Conservation (phyloP, 768 basidiomycete species). For the Leccinum imitatum region DNA sequence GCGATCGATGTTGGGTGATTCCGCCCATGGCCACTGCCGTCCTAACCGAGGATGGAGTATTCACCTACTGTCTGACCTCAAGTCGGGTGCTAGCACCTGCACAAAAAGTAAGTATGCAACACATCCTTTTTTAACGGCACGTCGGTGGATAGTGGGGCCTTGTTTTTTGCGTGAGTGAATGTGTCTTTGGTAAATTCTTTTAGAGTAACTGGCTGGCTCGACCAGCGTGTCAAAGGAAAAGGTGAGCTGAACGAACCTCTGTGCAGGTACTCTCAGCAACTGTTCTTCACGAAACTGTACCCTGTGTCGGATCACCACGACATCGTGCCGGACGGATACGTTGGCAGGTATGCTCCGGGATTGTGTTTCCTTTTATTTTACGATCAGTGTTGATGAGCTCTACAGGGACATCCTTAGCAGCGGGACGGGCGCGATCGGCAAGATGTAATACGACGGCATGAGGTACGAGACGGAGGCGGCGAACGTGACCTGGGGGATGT, state of each 20-base stretch:
- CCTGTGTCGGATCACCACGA: slow-evolving; percentile 36
- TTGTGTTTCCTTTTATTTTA: not conserved
- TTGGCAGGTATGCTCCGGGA: slow-evolving; percentile 38
- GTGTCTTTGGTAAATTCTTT: not conserved
- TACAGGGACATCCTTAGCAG: slow-evolving; percentile 40
- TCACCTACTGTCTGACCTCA: no score
- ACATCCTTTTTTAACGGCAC: slow-evolving; percentile 41
- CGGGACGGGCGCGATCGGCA: slow-evolving; percentile 34
- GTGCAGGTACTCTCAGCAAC: no score
- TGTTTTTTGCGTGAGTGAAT: slow-evolving; percentile 57
- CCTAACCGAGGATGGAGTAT: no score
- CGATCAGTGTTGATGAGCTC: not conserved
- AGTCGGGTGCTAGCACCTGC: no score
- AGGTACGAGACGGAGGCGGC: slow-evolving; percentile 47
- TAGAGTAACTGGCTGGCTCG: not conserved
- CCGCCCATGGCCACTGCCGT: no score
- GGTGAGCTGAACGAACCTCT: slow-evolving; percentile 13
- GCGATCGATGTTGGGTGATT: no score
- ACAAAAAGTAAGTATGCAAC: no score
- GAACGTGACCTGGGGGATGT: slow-evolving; percentile 49
- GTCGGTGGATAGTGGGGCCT: slow-evolving; percentile 43
- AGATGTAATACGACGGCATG: slow-evolving; percentile 41
- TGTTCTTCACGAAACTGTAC: slow-evolving; percentile 12
- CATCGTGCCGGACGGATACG: slow-evolving; percentile 48
- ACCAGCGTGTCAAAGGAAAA: slow-evolving; percentile 45